Percentiles rank a stretch among this genome's conserved stretches.
These are phyloP conservation scores for Hygrophila difformis DNA, from an alignment of 257 asterid genomes.

Conservation along the genomic window DNA sequence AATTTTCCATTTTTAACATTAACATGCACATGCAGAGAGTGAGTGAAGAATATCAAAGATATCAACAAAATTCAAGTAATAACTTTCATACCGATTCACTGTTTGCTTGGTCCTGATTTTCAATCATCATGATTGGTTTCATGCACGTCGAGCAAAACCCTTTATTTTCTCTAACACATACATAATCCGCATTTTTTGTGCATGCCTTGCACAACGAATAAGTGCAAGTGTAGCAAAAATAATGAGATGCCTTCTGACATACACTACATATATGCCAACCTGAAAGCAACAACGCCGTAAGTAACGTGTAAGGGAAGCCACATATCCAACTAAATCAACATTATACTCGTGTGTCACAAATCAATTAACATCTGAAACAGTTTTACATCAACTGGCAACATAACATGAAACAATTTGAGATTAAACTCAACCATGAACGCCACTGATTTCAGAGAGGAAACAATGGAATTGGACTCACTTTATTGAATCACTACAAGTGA, in stretches of 20 bases:
- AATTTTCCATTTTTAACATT: too few species aligned
- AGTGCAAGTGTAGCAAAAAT: slow-evolving; percentile 88
- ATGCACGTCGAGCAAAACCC: slow-evolving; percentile 93
- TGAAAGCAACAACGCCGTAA: slow-evolving; percentile 33
- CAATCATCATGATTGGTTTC: slow-evolving; percentile 80
- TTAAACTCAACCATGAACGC: background rate
- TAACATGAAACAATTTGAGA: background rate
- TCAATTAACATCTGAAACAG: slow-evolving; percentile 4
- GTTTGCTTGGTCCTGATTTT: slow-evolving; percentile 64
- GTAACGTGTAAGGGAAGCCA: slow-evolving; percentile 10
- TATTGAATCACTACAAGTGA: background rate
- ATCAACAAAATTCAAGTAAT: slow-evolving; percentile 7
- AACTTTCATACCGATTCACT: slow-evolving; percentile 52
- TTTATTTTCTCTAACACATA: slow-evolving; percentile 66
- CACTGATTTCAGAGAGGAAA: background rate
- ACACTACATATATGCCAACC: slow-evolving; percentile 99
- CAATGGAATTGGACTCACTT: background rate
- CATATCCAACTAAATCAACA: too few species aligned
- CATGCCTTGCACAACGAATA: slow-evolving; percentile 94
- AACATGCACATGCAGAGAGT: background rate
- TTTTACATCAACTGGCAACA: background rate
- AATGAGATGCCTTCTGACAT: slow-evolving; percentile 66
- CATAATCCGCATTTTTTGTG: slow-evolving; percentile 53
- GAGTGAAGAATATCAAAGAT: slow-evolving; percentile 2
- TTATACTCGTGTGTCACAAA: background rate